These are phyloP conservation scores for Austropuccinia psidii DNA, from an alignment of 1,284 basidiomycete species.

Conservation along the genomic window DNA sequence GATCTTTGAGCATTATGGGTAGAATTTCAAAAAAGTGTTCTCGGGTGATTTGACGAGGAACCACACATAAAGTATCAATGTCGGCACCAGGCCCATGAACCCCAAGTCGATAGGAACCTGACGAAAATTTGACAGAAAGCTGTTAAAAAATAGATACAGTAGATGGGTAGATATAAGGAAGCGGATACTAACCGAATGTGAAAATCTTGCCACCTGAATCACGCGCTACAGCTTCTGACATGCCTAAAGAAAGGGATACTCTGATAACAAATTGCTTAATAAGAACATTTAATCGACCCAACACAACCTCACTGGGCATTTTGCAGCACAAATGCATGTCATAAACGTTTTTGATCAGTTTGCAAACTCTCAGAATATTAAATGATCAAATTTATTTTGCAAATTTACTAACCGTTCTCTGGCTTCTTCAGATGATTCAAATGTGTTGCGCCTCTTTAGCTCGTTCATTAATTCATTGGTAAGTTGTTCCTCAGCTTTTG, in stretches of 20 bases:
- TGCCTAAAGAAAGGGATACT: conserved; percentile 64
- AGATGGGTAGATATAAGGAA: background rate
- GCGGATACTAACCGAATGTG: conserved; percentile 89
- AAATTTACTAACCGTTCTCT: conserved; percentile 78
- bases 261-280: conserved; percentile 90
- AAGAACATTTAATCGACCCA: conserved; percentile 78
- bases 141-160: background rate
- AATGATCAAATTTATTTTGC: too few relatives aligned
- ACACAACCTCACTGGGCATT: conserved; percentile 69
- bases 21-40: conserved; percentile 95
- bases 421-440: conserved; percentile 83
- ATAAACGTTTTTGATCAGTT: too few relatives aligned
- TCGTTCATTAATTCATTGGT: conserved; percentile 81
- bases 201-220: conserved; percentile 96
- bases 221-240: conserved; percentile 75
- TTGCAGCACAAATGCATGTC: background rate
- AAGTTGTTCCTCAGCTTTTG: conserved; percentile 50
- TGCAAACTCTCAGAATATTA: background rate
- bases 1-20: conserved; percentile 75
- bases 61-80: conserved; percentile 98
- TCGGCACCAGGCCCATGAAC: conserved; percentile 94
- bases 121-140: background rate
- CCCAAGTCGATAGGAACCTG: conserved; percentile 56
- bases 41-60: conserved; percentile 86
- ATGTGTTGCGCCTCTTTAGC: conserved; percentile 72